These are phyloP conservation scores for Tetracladium maxilliforme DNA, from an alignment of 2,329 filamentous ascomycete species.

Conservation along the genomic window DNA sequence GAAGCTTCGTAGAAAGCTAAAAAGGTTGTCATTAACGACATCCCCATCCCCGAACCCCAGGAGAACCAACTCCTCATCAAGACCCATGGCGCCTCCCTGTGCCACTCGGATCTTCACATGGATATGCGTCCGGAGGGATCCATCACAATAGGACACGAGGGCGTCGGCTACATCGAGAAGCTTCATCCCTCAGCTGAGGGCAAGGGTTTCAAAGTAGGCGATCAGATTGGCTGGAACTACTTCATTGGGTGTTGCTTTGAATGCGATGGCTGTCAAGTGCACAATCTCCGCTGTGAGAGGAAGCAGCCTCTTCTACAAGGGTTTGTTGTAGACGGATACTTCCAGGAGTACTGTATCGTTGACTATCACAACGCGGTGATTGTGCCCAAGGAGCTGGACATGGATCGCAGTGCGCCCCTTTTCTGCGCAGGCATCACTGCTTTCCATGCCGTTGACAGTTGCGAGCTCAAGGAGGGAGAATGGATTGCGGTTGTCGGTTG, in stretches of 20 bases:
- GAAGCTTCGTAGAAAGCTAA: no score
- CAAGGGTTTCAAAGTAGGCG: conserved; percentile 24
- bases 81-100: conserved; percentile 18
- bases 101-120: conserved; percentile 16
- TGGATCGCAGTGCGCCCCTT: conserved; percentile 21
- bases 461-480: conserved; percentile 17
- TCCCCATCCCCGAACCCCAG: conserved; percentile 3
- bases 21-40: conserved; percentile 3
- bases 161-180: conserved; percentile 24
- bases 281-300: conserved; percentile 23
- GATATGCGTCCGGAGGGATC: conserved; percentile 7
- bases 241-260: conserved; percentile 28
- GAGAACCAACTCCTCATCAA: conserved; percentile 16
- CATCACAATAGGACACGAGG: conserved; percentile 27
- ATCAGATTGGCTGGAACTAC: conserved; percentile 28
- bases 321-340: conserved; percentile 25
- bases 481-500: conserved; percentile 4
- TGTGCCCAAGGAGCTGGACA: conserved; percentile 19
- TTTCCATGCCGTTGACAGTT: conserved; percentile 22
- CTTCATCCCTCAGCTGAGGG: conserved; percentile 17
- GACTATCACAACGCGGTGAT: conserved; percentile 27
- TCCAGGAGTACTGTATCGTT: conserved; percentile 28
- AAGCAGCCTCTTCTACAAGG: conserved; percentile 24
- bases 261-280: conserved; percentile 28
- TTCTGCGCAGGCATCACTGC: conserved; percentile 34